Conservation (phyloP, 306 rosid genomes). For the Fragaria vesca region DNA sequence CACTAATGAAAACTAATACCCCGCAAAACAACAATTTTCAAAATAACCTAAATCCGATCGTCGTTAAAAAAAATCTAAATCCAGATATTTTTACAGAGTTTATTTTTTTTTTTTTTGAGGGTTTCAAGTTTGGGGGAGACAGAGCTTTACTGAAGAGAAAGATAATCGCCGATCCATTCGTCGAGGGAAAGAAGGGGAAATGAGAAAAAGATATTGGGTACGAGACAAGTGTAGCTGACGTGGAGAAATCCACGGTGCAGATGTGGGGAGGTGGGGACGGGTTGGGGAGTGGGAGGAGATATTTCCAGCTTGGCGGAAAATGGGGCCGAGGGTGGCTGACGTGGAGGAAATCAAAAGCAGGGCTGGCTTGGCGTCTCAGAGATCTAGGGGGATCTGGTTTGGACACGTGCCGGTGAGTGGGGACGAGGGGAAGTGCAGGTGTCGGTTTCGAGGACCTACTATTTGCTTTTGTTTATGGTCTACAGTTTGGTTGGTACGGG, state of each 20-base stretch:
- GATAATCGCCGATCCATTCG: slow-evolving; percentile 30
- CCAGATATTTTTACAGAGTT: not conserved
- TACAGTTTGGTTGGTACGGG: not conserved
- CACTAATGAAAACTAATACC: not conserved
- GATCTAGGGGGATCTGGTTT: slow-evolving; percentile 38
- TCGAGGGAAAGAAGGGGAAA: slow-evolving; percentile 19
- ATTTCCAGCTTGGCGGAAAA: slow-evolving; percentile 48
- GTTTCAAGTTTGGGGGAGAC: not conserved
- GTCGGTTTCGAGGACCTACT: not conserved
- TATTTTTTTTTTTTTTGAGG: not conserved
- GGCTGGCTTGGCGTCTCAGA: slow-evolving; percentile 11
- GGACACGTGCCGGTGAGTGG: not conserved
- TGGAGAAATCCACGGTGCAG: slow-evolving; percentile 52
- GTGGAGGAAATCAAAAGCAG: slow-evolving; percentile 65
- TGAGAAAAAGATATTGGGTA: slow-evolving; percentile 27
- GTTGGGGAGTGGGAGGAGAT: slow-evolving; percentile 28
- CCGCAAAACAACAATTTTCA: not conserved
- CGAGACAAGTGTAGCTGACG: slow-evolving; percentile 31
- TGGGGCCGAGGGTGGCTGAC: slow-evolving; percentile 29
- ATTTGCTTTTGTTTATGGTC: not conserved
- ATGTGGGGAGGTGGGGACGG: not conserved
- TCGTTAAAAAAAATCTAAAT: too few relatives aligned
- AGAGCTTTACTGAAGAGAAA: slow-evolving; percentile 35
- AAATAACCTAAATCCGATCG: not conserved
- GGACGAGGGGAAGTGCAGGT: not conserved